These are phyloP conservation scores for Starmerella apicola DNA, from an alignment of 805 yeast genomes.

Conservation along the genomic window DNA sequence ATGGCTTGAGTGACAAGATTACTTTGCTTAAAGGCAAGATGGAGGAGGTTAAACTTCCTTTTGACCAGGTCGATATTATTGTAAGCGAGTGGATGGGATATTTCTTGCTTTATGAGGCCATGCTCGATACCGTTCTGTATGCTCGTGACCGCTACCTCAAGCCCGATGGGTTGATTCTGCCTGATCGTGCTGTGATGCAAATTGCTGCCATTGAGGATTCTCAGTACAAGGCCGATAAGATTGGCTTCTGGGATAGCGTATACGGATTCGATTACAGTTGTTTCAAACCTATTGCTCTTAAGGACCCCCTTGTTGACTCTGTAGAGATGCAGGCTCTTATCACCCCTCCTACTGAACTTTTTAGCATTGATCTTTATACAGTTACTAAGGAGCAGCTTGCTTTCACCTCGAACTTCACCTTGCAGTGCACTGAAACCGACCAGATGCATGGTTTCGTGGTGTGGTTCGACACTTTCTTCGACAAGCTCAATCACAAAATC, in stretches of 20 bases:
- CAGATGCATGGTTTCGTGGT: constrained; percentile 77
- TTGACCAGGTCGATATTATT: constrained; percentile 80
- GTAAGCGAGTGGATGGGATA: constrained; percentile 99
- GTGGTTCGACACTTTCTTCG: constrained; percentile 89
- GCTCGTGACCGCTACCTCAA: constrained; percentile 82
- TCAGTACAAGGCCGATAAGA: constrained; percentile 80
- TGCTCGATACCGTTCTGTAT: constrained; percentile 88
- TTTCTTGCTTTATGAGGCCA: constrained; percentile 86
- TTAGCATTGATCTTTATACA: constrained; percentile 81
- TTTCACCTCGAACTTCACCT: constrained; percentile 54
- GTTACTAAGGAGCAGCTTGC: constrained; percentile 72
- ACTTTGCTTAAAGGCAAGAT: constrained; percentile 83
- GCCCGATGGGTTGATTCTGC: constrained; percentile 82
- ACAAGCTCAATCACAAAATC: constrained; percentile 37
- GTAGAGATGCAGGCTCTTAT: constrained; percentile 67
- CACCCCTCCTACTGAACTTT: constrained; percentile 58
- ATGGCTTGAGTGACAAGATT: constrained; percentile 76
- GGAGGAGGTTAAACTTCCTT: constrained; percentile 82
- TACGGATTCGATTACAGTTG: constrained; percentile 95
- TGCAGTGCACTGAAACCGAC: constrained; percentile 68
- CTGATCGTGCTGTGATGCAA: constrained; percentile 82
- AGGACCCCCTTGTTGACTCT: constrained; percentile 92
- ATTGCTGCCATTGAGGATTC: constrained; percentile 90
- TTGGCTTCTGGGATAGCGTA: constrained; percentile 90
- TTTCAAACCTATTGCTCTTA: constrained; percentile 71